Base-by-base conservation (phyloP, 2,329 filamentous ascomycete genomes). In the Diaporthe citriasiana region DNA sequence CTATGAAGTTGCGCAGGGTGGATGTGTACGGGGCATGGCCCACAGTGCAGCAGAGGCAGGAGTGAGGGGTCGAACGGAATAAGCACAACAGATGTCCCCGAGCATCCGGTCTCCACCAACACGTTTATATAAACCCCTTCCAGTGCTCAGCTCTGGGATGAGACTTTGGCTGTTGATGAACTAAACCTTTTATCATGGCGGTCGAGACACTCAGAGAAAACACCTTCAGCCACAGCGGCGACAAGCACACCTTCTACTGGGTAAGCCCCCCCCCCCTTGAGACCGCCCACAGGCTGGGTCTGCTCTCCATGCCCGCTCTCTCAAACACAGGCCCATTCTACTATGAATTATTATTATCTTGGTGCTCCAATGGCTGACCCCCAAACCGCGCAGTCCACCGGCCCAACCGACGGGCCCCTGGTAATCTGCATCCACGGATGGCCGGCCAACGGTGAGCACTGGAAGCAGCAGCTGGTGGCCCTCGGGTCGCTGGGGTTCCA, bases 391-490 rank as follows among this genome's bases (percentile, higher is more conserved):
- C 45, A 66, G 73, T 81, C 81, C 1, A 78, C 80, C 8, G 81
- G 81, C 13, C 79, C 80, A 10, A 22, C 57, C 30, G 19, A 57
- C 1, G 81, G 80, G 8, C 81, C 80, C 4, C 71, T 81, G 33
- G 76, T 83, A 30, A 77, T 82, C 74, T 81, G 83, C 56, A 73
- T 83, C 40, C 85, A 79, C 77, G 87, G 77, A 77, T 86, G 74
- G 80, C 82, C 78, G 55, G 84, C 76, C 70, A 84, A 71, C 75
- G 81, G 71, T 33, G 77, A 79, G 59, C 80, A 80, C 12, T 83
- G 81, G 81, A 81, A 80, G 57, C 74, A 65, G 1, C 81, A 83
- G 47, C 73, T 82, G 15, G 66, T 78, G 5, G 79, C 79, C n/a
- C 77, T 82, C 45, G 78, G 77, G 1, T 70, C 73, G 40, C 70